These are phyloP conservation scores for Chloromonas sp. DNA, from an alignment of 163 green algal species.

Conservation along the genomic window DNA sequence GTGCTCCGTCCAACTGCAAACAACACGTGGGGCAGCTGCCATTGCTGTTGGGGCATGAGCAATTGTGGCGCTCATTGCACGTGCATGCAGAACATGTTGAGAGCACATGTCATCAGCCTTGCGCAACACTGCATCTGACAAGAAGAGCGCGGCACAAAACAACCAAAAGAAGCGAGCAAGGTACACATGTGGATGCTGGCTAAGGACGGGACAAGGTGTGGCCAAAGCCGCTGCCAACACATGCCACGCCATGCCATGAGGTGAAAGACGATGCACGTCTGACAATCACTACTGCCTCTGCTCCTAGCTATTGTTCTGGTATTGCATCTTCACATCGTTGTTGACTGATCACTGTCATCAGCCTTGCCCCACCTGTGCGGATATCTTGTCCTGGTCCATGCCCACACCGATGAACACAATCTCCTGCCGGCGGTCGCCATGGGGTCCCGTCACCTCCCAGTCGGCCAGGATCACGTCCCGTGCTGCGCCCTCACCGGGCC, in stretches of 20 bases:
- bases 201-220: too few relatives aligned
- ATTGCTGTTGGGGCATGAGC: background rate
- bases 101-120: background rate
- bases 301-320: too few relatives aligned
- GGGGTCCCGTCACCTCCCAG: slow-evolving; percentile 9
- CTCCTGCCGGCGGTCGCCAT: slow-evolving; percentile 77
- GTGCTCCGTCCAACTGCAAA: slow-evolving; percentile 72
- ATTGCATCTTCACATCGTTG: background rate
- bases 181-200: background rate
- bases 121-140: background rate
- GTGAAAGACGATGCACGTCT: too few relatives aligned
- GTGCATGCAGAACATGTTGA: background rate
- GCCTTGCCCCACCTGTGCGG: slow-evolving; percentile 3
- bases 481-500: slow-evolving; percentile 60
- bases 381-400: slow-evolving; percentile 55
- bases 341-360: background rate
- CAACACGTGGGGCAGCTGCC: background rate
- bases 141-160: background rate
- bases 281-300: too few relatives aligned
- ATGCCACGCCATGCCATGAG: too few relatives aligned
- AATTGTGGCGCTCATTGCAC: too few relatives aligned
- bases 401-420: slow-evolving; percentile 71
- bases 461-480: slow-evolving; percentile 53
- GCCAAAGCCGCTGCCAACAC: too few relatives aligned
- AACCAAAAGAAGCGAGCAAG: too few relatives aligned